Evolutionary conservation across 2,329 filamentous ascomycete genomes (phyloP).

Genomic region (Fusarium paranaense): DNA sequence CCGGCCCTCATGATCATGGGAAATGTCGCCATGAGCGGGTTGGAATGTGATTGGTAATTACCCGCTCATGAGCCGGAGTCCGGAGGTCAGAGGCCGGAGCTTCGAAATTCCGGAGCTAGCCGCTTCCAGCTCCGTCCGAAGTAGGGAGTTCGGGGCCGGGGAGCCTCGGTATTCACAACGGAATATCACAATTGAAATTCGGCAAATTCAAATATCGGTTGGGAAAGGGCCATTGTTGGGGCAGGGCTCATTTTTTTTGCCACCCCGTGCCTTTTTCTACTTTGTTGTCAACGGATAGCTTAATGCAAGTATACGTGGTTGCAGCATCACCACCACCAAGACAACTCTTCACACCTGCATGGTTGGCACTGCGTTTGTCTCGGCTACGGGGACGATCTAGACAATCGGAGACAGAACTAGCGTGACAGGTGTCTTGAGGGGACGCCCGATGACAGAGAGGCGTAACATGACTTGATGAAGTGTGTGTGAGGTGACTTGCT

Average conservation of each 20-base stretch:
- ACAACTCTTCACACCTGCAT: neutral
- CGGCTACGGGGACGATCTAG: constrained; percentile 4
- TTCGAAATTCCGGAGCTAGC: constrained; percentile 13
- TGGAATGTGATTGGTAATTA: constrained; percentile 23
- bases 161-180: neutral
- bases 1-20: neutral
- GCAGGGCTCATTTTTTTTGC: neutral
- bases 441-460: constrained; percentile 12
- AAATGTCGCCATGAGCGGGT: constrained; percentile 16
- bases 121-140: constrained; percentile 7
- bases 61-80: neutral
- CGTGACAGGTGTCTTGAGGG: constrained; percentile 13
- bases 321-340: neutral
- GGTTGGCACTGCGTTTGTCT: constrained; percentile 19
- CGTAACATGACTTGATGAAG: neutral
- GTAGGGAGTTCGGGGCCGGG: neutral
- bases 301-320: neutral
- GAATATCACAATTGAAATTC: neutral
- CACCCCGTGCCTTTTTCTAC: neutral
- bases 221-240: neutral
- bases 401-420: constrained; percentile 2
- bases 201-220: neutral
- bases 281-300: neutral
- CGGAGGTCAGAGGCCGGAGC: constrained; percentile 10
- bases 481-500: neutral